Evolutionary conservation across 2,329 filamentous ascomycete genomes (phyloP).

Genomic region (Colletotrichum sp.): DNA sequence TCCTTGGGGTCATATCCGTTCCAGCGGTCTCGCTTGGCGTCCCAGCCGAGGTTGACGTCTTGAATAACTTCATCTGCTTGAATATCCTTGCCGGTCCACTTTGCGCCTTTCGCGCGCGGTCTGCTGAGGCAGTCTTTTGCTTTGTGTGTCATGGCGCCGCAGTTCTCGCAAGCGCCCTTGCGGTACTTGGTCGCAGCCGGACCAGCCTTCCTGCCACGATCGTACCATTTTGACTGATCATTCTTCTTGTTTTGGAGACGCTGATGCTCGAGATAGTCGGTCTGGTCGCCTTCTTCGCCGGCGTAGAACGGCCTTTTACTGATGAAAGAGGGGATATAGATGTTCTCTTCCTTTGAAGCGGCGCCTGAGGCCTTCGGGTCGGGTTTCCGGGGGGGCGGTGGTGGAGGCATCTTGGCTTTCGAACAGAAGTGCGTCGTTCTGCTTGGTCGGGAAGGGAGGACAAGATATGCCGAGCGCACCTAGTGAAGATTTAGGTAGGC

Average conservation of each 20-base stretch:
- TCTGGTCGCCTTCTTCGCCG: constrained; percentile 74
- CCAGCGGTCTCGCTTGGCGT: constrained; percentile 97
- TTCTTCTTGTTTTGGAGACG: constrained; percentile 76
- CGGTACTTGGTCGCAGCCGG: constrained; percentile 95
- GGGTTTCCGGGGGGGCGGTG: constrained; percentile 38
- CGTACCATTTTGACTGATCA: constrained; percentile 87
- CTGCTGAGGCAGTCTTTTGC: constrained; percentile 91
- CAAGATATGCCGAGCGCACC: not conserved
- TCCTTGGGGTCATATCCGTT: constrained; percentile 95
- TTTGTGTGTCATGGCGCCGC: constrained; percentile 96
- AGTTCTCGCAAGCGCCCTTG: constrained; percentile 98
- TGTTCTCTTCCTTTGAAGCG: constrained; percentile 85
- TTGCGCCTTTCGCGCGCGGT: constrained; percentile 87
- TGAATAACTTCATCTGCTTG: constrained; percentile 89
- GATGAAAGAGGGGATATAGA: constrained; percentile 98
- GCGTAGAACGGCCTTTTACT: constrained; percentile 98
- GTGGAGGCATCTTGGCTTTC: constrained; percentile 22
- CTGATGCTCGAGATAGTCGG: constrained; percentile 96
- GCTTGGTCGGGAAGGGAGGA: not conserved
- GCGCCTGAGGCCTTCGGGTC: constrained; percentile 33
- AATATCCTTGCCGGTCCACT: constrained; percentile 91
- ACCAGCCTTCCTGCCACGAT: constrained; percentile 82
- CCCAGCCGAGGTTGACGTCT: constrained; percentile 89
- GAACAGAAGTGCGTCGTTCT: not conserved
- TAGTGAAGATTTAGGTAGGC: not conserved